phyloP scores from a whole-genome alignment of 176 grass and related monocot genomes.

The Ampelocalamus luodianensis region DNA sequence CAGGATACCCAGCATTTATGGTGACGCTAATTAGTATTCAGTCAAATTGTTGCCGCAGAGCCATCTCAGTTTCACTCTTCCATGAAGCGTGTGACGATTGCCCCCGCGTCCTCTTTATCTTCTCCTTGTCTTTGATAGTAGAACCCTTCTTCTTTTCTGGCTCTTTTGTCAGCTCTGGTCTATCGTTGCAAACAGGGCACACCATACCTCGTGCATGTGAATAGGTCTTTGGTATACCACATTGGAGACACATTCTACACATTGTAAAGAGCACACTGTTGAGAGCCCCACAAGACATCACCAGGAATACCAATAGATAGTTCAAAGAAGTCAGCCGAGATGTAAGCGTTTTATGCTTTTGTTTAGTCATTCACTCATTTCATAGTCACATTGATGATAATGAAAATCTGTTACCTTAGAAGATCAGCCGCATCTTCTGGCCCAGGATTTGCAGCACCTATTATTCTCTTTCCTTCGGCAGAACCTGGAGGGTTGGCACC shows the following conservation, averaged over 20 bases:
- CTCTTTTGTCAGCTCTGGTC: constrained; percentile 55
- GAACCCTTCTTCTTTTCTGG: constrained; percentile 77
- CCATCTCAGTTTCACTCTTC: constrained; percentile 99
- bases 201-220: constrained; percentile 73
- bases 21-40: constrained; percentile 44
- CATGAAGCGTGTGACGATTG: constrained; percentile 82
- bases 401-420: constrained; percentile 62
- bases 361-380: background rate
- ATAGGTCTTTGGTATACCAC: constrained; percentile 91
- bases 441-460: constrained; percentile 82
- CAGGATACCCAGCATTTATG: background rate
- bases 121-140: constrained; percentile 87
- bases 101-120: constrained; percentile 89
- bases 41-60: constrained; percentile 83
- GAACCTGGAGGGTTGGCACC: constrained; percentile 41
- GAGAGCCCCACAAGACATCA: background rate
- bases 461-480: constrained; percentile 62
- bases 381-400: background rate
- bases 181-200: constrained; percentile 78
- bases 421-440: constrained; percentile 88
- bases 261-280: background rate
- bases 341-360: background rate
- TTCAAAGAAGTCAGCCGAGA: background rate
- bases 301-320: background rate
- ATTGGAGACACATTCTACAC: constrained; percentile 80